Evolutionary conservation across 78 protist species (phyloP).

Genomic region (Thecamonas trahens): DNA sequence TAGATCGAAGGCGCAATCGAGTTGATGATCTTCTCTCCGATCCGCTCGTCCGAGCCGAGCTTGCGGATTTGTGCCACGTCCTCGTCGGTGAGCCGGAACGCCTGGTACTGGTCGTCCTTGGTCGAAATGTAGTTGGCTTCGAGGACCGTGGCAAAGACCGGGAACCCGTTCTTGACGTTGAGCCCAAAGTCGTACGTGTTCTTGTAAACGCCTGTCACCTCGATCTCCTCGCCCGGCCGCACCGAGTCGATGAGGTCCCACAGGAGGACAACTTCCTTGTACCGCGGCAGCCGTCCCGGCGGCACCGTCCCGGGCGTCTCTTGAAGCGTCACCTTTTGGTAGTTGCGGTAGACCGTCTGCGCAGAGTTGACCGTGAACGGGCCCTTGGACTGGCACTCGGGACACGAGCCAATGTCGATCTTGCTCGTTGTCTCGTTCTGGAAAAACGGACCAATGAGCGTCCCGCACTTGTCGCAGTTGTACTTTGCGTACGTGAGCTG

Average conservation of each 20-base stretch:
- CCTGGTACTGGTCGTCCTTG: conserved; percentile 35
- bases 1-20: conserved; percentile 96
- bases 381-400: conserved; percentile 67
- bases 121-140: conserved; percentile 88
- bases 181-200: conserved; percentile 71
- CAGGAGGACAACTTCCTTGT: conserved; percentile 82
- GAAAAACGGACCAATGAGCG: conserved; percentile 64
- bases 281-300: conserved; percentile 97
- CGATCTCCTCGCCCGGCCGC: conserved; percentile 62
- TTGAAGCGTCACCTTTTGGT: conserved; percentile 89
- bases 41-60: conserved; percentile 50
- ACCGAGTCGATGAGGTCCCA: conserved; percentile 88
- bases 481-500: conserved; percentile 73
- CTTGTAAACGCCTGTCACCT: conserved; percentile 81
- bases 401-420: conserved; percentile 31
- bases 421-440: conserved; percentile 10
- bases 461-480: conserved; percentile 83
- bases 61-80: conserved; percentile 61
- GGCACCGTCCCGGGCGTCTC: conserved; percentile 98
- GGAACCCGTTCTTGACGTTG: conserved; percentile 89
- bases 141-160: conserved; percentile 93
- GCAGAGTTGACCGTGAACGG: conserved; percentile 70
- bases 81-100: conserved; percentile 69
- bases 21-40: conserved; percentile 56
- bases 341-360: conserved; percentile 90